Conservation (phyloP, 2,329 filamentous ascomycete genomes). For the Epichloe amarillans region DNA sequence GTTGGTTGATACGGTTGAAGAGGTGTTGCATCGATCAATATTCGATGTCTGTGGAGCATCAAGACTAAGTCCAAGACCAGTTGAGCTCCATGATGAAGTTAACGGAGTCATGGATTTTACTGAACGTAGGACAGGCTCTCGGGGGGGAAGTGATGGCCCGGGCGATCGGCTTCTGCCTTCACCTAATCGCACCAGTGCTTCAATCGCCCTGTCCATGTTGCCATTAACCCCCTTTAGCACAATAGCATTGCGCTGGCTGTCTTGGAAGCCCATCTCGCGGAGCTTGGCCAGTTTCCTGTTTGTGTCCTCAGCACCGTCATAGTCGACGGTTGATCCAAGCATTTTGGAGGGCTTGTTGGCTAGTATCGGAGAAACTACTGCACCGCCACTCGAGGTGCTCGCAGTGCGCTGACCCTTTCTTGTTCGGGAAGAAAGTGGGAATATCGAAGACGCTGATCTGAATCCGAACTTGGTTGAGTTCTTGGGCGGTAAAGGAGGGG, state of each 20-base stretch:
- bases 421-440: slow-evolving; percentile 47
- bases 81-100: slow-evolving; percentile 21
- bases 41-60: slow-evolving; percentile 17
- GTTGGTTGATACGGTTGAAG: slow-evolving; percentile 42
- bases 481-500: slow-evolving; percentile 52
- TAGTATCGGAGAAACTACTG: slow-evolving; percentile 24
- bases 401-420: slow-evolving; percentile 36
- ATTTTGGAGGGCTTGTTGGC: slow-evolving; percentile 53
- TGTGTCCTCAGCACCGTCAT: slow-evolving; percentile 40
- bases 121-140: slow-evolving; percentile 32
- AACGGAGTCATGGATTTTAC: slow-evolving; percentile 43
- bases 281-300: slow-evolving; percentile 67
- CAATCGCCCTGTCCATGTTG: slow-evolving; percentile 74
- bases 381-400: slow-evolving; percentile 10
- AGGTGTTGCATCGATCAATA: slow-evolving; percentile 24
- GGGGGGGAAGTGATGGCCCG: slow-evolving; percentile 26
- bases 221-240: slow-evolving; percentile 75
- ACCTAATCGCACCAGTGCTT: slow-evolving; percentile 70
- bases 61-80: slow-evolving; percentile 19
- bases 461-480: slow-evolving; percentile 49
- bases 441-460: slow-evolving; percentile 51
- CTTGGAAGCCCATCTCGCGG: slow-evolving; percentile 82
- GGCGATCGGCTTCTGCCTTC: slow-evolving; percentile 44
- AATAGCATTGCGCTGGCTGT: slow-evolving; percentile 67
- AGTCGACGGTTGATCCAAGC: slow-evolving; percentile 56